These are phyloP conservation scores for Byssoonygena ceratinophila DNA, from an alignment of 2,329 filamentous ascomycete species.

Conservation along the genomic window DNA sequence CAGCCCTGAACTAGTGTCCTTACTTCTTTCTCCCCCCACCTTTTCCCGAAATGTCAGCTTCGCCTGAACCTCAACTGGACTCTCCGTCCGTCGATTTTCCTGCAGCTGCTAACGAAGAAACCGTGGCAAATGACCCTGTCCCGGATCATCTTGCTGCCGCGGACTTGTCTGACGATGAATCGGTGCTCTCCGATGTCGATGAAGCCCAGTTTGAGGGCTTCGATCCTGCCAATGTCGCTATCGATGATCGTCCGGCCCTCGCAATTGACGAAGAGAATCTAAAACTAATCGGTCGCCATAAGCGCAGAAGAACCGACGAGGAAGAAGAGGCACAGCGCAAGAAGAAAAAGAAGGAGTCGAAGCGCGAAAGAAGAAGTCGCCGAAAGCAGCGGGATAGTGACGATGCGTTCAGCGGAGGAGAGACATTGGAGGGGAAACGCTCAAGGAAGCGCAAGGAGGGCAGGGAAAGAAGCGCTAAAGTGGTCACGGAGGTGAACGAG, in stretches of 20 bases:
- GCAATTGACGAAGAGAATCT: slow-evolving; percentile 53
- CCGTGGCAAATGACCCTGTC: slow-evolving; percentile 13
- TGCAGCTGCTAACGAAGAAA: slow-evolving; percentile 15
- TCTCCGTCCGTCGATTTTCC: slow-evolving; percentile 9
- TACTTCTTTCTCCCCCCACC: background rate
- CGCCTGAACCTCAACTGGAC: slow-evolving; percentile 24
- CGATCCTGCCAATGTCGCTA: slow-evolving; percentile 49
- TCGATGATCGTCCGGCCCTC: slow-evolving; percentile 49
- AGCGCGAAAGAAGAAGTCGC: slow-evolving; percentile 53
- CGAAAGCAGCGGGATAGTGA: slow-evolving; percentile 56
- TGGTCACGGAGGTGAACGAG: slow-evolving; percentile 58
- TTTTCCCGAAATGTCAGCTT: slow-evolving; percentile 30
- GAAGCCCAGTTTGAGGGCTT: slow-evolving; percentile 57
- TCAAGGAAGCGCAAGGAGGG: slow-evolving; percentile 40
- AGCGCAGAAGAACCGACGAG: slow-evolving; percentile 53
- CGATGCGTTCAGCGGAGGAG: slow-evolving; percentile 43
- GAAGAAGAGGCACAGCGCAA: slow-evolving; percentile 49
- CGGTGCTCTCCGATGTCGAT: slow-evolving; percentile 53
- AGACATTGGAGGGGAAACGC: slow-evolving; percentile 46
- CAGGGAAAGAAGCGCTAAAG: slow-evolving; percentile 42
- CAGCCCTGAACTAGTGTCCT: background rate
- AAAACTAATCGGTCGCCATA: slow-evolving; percentile 51
- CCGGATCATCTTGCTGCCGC: slow-evolving; percentile 28
- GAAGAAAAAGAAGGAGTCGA: slow-evolving; percentile 58
- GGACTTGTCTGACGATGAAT: slow-evolving; percentile 49